Base-by-base conservation (phyloP, 83 land plant genomes). In the Larix sibirica region DNA sequence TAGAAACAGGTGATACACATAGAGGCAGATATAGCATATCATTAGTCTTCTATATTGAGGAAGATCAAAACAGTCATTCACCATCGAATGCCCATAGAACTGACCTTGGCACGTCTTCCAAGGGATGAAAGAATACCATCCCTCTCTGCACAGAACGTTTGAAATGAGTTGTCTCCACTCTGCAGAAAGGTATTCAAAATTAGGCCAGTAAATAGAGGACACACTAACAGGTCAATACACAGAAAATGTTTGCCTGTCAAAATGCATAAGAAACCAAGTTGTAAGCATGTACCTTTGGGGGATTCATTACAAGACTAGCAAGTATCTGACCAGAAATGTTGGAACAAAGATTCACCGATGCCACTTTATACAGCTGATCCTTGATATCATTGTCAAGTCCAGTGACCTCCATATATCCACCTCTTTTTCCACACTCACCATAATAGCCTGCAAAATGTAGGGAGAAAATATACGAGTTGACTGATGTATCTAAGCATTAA, bases 391-490 rank as follows among this genome's bases (percentile, higher is more conserved):
- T 76, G 78, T 86, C 86, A 56, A 97, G 85, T 38, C 99, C 99
- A 81, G 97, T 96, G 16, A 97, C 91, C 85, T 97, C 99, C 98
- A 97, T 94, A 89, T 97, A 97, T 61, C 99, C 99, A 78, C 99
- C 99, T 84, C 99, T 82, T 89, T 91, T 95, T 83, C 99, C 99
- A 88, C 99, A 96, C 78, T 97, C 99, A 21, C 99, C 99, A 90
- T 97, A 89, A 80, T 94, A 97, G 0, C 99, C 99, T 97, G 86
- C 47, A 69, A 60, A 76, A 62, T 61, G 54, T 12, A 56, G 13
- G 59, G 77, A 74, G 28, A 74, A 88, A 70, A 33, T 17, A 17
- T 17, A 17, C 31, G n/a, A 33, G 44, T 33, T 70, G n/a, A 31
- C 2, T 36, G 20, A 5, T 70, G 13, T 4, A 71, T 38, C 21